Evolutionary conservation across 1,284 basidiomycete genomes (phyloP), one percentile per base, ranked within the genome.

Genomic region (Hymenochaete sp.): DNA sequence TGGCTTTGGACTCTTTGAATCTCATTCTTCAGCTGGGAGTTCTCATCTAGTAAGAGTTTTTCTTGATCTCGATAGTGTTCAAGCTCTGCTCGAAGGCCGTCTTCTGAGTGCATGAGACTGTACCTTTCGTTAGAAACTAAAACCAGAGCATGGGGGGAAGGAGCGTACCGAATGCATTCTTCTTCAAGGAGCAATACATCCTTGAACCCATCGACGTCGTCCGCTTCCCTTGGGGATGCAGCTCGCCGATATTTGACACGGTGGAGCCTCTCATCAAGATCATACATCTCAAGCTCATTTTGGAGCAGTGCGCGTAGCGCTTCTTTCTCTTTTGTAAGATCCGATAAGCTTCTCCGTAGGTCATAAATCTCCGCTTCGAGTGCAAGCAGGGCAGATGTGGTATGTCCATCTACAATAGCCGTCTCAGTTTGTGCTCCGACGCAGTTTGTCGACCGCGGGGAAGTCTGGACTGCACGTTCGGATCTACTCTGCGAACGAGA

Each of bases 141-240:
- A n/a, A 2, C 9, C 8, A 11, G 38, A 22, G 19, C 10, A 46
- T 29, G 7, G 13, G 19, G 16, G 13, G 8, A 26, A 38, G 4
- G 19, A n/a, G n/a, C 46, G 27, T 6, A 48, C 47, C 47, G 35
- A 31, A 48, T 48, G 16, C 47, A 48, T 37, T 48, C 47, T 24
- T 48, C 47, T 38, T 48, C 47, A 19, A 48, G 21, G 5, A 48
- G 25, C n/a, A 48, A 40, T 22, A 48, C 39, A 28, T 35, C 21
- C 6, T 38, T 26, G 29, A 44, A 48, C 13, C 38, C 21, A 19
- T 25, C 33, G 8, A 25, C 10, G 27, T 44, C 3, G 33, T 38
- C 21, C 21, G 19, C 14, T 24, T 14, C 8, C 14, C 10, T 26
- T 9, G 14, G 6, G 32, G 26, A 7, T n/a, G 31, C 26, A 29